phyloP scores from a whole-genome alignment of 176 grass and related monocot species.

The Aechmea fasciata region DNA sequence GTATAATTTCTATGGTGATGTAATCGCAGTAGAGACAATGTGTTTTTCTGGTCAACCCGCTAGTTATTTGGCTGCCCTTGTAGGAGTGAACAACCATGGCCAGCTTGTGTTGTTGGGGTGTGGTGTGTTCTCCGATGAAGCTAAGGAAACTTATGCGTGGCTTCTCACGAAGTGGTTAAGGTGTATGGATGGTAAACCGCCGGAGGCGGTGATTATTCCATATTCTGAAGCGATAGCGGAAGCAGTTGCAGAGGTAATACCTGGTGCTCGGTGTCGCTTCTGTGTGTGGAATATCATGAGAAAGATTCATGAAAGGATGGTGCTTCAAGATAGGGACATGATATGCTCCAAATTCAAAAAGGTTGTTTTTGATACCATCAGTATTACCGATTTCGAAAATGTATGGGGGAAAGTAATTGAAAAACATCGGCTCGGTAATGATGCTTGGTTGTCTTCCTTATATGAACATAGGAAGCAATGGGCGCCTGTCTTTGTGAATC shows the following conservation, averaged over 20 bases:
- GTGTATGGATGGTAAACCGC: slow-evolving; percentile 60
- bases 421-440: slow-evolving; percentile 65
- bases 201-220: slow-evolving; percentile 59
- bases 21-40: slow-evolving; percentile 59
- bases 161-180: slow-evolving; percentile 62
- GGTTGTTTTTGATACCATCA: slow-evolving; percentile 75
- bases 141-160: slow-evolving; percentile 54
- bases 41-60: slow-evolving; percentile 44
- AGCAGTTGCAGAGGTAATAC: slow-evolving; percentile 53
- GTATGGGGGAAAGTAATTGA: slow-evolving; percentile 68
- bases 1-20: slow-evolving; percentile 53
- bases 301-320: slow-evolving; percentile 63
- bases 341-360: slow-evolving; percentile 60
- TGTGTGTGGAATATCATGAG: slow-evolving; percentile 81
- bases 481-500: slow-evolving; percentile 72
- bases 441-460: slow-evolving; percentile 62
- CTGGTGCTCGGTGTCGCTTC: slow-evolving; percentile 51
- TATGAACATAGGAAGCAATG: slow-evolving; percentile 68
- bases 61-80: slow-evolving; percentile 44
- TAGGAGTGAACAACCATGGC: slow-evolving; percentile 85
- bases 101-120: slow-evolving; percentile 72
- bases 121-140: slow-evolving; percentile 52
- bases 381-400: slow-evolving; percentile 64
- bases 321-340: slow-evolving; percentile 54
- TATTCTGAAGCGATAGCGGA: slow-evolving; percentile 48